Evolutionary conservation across 208 protist species (phyloP).

Genomic region (Jaenimonas drosophilae): DNA sequence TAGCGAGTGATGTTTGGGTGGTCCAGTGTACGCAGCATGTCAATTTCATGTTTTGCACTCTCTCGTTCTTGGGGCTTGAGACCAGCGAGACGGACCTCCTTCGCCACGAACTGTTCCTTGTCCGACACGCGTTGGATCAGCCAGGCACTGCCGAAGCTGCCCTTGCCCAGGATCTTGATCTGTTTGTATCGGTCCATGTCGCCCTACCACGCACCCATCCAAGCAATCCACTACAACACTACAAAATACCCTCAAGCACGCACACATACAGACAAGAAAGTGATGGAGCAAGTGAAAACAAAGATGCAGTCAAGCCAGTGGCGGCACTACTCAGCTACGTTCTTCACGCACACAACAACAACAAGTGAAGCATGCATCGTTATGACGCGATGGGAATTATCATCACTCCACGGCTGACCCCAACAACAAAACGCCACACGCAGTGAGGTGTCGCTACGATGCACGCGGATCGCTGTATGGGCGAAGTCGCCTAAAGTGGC

Average conservation of each 20-base stretch:
- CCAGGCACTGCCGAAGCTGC: constrained; percentile 86
- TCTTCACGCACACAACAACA: no score
- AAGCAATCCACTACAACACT: neutral
- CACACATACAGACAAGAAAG: neutral
- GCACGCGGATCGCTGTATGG: constrained; percentile 37
- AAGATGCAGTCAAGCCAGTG: neutral
- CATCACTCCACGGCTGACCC: no score
- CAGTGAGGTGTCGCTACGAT: neutral
- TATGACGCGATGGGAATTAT: no score
- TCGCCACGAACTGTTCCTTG: constrained; percentile 77
- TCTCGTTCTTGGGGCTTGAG: constrained; percentile 76
- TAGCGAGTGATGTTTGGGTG: constrained; percentile 90
- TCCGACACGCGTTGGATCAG: constrained; percentile 81
- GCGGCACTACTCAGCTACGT: no score
- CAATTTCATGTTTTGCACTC: constrained; percentile 83
- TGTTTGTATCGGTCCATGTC: constrained; percentile 80
- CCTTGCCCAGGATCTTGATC: constrained; percentile 85
- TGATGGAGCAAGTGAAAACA: constrained; percentile 1
- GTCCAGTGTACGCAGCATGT: constrained; percentile 74
- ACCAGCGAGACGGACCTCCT: constrained; percentile 69
- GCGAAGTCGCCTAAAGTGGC: constrained; percentile 67
- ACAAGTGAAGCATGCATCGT: no score
- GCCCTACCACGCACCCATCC: neutral
- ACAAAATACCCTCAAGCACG: constrained; percentile 2
- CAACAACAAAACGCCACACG: no score